Percentiles rank a stretch among this genome's conserved stretches.
Evolutionary conservation across 2,329 filamentous ascomycete genomes (phyloP).

Genomic region (Macrophomina tecta): DNA sequence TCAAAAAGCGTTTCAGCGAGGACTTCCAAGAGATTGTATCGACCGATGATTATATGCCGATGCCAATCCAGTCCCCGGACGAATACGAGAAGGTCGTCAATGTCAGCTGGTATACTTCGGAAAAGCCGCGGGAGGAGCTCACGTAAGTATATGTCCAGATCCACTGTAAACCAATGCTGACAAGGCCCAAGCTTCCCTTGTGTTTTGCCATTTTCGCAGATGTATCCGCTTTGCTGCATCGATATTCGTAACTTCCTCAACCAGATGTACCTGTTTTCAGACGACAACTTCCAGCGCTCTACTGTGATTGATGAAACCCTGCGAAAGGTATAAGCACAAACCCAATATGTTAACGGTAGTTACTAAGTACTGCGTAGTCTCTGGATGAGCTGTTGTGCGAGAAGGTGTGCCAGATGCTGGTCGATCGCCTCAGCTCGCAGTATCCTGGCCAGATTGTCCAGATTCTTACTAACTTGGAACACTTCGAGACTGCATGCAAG

Average conservation of each 20-base stretch:
- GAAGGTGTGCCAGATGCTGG: slow-evolving; percentile 88
- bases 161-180: slow-evolving; percentile 23
- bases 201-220: slow-evolving; percentile 96
- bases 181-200: slow-evolving; percentile 75
- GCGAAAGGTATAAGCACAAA: slow-evolving; percentile 64
- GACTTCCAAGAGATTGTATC: slow-evolving; percentile 90
- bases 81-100: slow-evolving; percentile 96
- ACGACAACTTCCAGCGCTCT: slow-evolving; percentile 92
- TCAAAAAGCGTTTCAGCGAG: slow-evolving; percentile 90
- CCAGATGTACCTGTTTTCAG: slow-evolving; percentile 97
- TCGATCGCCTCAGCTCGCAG: slow-evolving; percentile 87
- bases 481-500: slow-evolving; percentile 91
- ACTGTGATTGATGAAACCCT: slow-evolving; percentile 90
- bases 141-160: slow-evolving; percentile 58
- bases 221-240: slow-evolving; percentile 98
- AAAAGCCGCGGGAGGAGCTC: slow-evolving; percentile 76
- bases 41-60: slow-evolving; percentile 99
- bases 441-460: slow-evolving; percentile 98
- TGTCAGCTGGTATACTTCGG: slow-evolving; percentile 93
- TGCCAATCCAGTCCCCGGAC: slow-evolving; percentile 89
- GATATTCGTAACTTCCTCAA: slow-evolving; percentile 97
- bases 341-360: background rate
- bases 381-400: slow-evolving; percentile 93
- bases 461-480: slow-evolving; percentile 95
- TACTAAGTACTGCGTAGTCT: slow-evolving; percentile 54